Evolutionary conservation across 2,329 filamentous ascomycete genomes (phyloP).

Genomic region (Rutstroemia sydowiana): DNA sequence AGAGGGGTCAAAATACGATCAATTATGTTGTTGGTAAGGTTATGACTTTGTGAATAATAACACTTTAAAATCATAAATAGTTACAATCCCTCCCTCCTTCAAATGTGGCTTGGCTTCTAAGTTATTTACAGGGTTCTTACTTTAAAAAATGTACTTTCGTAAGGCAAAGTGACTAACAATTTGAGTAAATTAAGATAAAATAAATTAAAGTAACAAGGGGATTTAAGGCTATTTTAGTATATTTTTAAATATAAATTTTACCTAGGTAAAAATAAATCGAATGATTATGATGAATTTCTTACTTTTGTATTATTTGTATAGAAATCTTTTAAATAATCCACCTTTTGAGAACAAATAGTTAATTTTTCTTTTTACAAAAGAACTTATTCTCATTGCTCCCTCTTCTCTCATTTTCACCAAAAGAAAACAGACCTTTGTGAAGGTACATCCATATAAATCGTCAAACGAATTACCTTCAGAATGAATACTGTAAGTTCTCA

Average conservation of each 20-base stretch:
- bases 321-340: no score
- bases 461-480: conserved; percentile 4
- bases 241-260: not conserved
- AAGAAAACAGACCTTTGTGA: not conserved
- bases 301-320: no score
- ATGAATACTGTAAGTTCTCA: conserved; percentile 48
- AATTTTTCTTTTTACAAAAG: not conserved
- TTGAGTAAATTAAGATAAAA: no score
- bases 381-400: not conserved
- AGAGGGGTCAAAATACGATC: conserved; percentile 6
- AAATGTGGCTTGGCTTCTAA: no score
- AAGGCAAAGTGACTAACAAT: no score
- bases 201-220: not conserved
- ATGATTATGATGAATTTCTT: not conserved
- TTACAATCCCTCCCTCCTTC: no score
- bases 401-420: not conserved
- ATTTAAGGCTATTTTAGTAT: no score
- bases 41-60: no score
- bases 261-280: not conserved
- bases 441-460: not conserved
- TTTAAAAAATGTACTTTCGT: no score
- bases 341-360: no score
- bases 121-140: no score
- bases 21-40: conserved; percentile 11
- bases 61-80: no score